Conservation (phyloP, 2,329 filamentous ascomycete genomes). For the Phyllosticta citribraziliensis region DNA sequence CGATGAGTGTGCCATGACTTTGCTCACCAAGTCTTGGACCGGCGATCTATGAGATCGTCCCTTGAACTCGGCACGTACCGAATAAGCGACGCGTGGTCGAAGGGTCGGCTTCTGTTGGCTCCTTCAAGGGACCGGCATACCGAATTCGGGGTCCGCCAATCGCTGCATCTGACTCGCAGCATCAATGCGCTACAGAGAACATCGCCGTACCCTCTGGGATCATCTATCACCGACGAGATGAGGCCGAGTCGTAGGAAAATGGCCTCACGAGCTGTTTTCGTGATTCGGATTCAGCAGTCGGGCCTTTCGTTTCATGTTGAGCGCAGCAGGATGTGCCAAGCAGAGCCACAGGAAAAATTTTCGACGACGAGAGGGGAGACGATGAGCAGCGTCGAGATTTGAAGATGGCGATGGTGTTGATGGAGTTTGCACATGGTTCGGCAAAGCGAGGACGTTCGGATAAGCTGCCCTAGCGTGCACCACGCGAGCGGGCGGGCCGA, state of each 20-base stretch:
- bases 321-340: background rate
- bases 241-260: background rate
- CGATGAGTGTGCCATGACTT: too few species aligned
- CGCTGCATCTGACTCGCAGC: background rate
- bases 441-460: background rate
- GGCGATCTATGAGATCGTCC: too few species aligned
- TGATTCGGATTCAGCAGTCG: background rate
- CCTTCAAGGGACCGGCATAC: too few species aligned
- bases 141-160: too few species aligned
- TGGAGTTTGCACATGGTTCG: background rate
- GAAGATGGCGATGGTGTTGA: background rate
- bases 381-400: background rate
- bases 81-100: too few species aligned
- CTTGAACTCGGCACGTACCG: too few species aligned
- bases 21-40: too few species aligned
- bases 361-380: background rate
- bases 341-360: too few species aligned
- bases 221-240: background rate
- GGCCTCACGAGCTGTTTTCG: background rate
- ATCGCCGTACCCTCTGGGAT: background rate
- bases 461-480: background rate
- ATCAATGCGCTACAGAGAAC: background rate
- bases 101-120: too few species aligned
- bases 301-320: background rate
- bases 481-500: background rate